A percentile compares a stretch with the other conserved stretches of the same genome.
Evolutionary conservation across 2,329 filamentous ascomycete genomes (phyloP).

Genomic region (Nakataea oryzae): DNA sequence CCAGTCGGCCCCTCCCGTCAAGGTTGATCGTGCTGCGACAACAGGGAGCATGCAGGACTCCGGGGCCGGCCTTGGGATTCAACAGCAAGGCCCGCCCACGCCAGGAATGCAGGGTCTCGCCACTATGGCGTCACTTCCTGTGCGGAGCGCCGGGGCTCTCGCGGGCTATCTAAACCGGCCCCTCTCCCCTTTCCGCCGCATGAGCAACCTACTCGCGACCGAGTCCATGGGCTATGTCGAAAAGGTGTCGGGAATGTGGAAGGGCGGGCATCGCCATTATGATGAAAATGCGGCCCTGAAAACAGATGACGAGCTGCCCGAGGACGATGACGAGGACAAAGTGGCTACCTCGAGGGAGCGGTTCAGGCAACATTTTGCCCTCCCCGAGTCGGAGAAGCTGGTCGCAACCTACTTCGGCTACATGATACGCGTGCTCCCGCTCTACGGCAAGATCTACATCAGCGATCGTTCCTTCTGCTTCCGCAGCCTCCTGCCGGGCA

Average conservation of each 20-base stretch:
- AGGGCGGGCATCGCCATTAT: constrained; percentile 84
- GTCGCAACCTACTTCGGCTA: constrained; percentile 88
- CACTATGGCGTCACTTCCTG: constrained; percentile 60
- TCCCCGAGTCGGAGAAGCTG: constrained; percentile 74
- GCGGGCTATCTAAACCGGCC: constrained; percentile 73
- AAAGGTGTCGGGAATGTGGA: constrained; percentile 96
- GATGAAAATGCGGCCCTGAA: constrained; percentile 42
- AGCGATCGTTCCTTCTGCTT: constrained; percentile 85
- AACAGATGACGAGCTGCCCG: constrained; percentile 42
- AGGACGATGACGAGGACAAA: constrained; percentile 51
- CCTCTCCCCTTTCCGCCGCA: constrained; percentile 47
- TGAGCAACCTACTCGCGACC: constrained; percentile 73
- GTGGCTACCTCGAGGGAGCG: constrained; percentile 61
- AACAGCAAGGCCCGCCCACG: constrained; percentile 27
- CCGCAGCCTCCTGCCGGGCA: constrained; percentile 79
- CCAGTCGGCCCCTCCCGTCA: background rate
- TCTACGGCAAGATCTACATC: constrained; percentile 96
- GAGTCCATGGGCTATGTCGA: constrained; percentile 96
- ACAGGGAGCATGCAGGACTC: constrained; percentile 24
- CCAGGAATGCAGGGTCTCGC: constrained; percentile 35
- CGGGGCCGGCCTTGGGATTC: background rate
- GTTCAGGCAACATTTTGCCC: constrained; percentile 81
- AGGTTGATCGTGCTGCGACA: constrained; percentile 19
- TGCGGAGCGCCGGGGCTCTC: constrained; percentile 74
- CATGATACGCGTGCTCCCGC: constrained; percentile 76